A percentile compares a stretch with the other conserved stretches of the same genome.
phyloP scores from a whole-genome alignment of 495 filamentous ascomycete genomes.

The Xylaria intraflava region DNA sequence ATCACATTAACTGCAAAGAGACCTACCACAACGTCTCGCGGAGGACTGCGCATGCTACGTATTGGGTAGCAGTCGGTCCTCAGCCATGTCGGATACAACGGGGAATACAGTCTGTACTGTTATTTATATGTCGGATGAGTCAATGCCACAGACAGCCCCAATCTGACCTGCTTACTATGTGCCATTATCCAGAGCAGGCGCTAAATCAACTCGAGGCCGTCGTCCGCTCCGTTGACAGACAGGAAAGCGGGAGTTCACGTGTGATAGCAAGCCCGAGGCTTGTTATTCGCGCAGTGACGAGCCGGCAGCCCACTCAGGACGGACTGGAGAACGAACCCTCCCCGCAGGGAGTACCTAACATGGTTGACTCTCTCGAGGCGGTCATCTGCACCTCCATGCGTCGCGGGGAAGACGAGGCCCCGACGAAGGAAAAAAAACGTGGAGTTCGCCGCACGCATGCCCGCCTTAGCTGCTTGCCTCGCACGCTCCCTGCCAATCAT shows the following conservation, averaged over 20 bases:
- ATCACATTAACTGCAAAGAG: slow-evolving; percentile 7
- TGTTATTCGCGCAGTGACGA: background rate
- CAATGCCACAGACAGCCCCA: background rate
- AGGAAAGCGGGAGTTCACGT: too few species aligned
- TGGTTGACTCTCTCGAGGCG: slow-evolving; percentile 20
- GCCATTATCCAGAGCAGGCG: too few species aligned
- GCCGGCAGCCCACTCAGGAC: slow-evolving; percentile 9
- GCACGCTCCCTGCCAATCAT: slow-evolving; percentile 6
- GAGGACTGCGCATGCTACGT: background rate
- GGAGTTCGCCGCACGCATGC: slow-evolving; percentile 23
- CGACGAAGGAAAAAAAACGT: slow-evolving; percentile 26
- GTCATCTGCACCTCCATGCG: slow-evolving; percentile 29
- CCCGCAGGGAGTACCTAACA: slow-evolving; percentile 20
- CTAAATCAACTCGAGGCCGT: too few species aligned
- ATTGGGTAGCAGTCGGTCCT: background rate
- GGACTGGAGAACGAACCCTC: slow-evolving; percentile 15
- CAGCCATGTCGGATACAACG: slow-evolving; percentile 4
- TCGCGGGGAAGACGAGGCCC: slow-evolving; percentile 23
- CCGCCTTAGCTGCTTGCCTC: slow-evolving; percentile 4
- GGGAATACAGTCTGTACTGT: background rate
- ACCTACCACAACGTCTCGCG: slow-evolving; percentile 2
- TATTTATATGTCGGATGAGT: background rate
- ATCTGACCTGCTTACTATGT: background rate
- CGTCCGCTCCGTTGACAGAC: too few species aligned
- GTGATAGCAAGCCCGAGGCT: background rate